Evolutionary conservation across 345 rosid genomes (phyloP).

Genomic region (Nasturtium officinale): DNA sequence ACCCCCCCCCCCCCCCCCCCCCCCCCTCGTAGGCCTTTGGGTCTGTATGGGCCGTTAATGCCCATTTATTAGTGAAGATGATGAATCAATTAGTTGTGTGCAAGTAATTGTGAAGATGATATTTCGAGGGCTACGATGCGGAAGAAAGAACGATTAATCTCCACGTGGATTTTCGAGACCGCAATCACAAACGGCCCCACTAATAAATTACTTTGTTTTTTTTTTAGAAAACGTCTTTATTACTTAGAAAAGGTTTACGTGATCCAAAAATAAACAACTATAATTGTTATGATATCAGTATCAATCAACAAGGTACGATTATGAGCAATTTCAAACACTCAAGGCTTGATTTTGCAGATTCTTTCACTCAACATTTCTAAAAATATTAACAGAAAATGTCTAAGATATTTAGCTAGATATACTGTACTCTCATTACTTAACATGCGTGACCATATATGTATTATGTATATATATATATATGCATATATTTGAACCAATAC

Average conservation of each 20-base stretch:
- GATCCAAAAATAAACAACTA: no score
- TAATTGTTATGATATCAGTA: background rate
- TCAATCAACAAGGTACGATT: background rate
- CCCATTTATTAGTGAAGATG: background rate
- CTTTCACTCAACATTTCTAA: background rate
- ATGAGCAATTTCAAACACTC: background rate
- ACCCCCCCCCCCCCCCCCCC: no score
- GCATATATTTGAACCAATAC: background rate
- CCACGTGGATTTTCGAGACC: constrained; percentile 33
- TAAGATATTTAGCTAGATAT: background rate
- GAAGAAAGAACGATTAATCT: background rate
- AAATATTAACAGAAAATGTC: background rate
- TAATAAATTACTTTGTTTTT: no score
- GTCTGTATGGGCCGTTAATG: background rate
- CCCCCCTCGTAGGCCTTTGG: no score
- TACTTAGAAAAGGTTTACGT: no score
- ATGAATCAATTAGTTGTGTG: constrained; percentile 23
- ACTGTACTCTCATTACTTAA: background rate
- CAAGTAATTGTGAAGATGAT: constrained; percentile 26
- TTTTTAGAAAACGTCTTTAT: no score
- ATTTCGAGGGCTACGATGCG: background rate
- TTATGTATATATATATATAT: no score
- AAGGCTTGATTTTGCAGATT: background rate
- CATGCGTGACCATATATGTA: background rate
- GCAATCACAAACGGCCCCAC: background rate